Evolutionary conservation across 1,139 yeast genomes (phyloP).

Genomic region (Blastobotrys arbuscula): DNA sequence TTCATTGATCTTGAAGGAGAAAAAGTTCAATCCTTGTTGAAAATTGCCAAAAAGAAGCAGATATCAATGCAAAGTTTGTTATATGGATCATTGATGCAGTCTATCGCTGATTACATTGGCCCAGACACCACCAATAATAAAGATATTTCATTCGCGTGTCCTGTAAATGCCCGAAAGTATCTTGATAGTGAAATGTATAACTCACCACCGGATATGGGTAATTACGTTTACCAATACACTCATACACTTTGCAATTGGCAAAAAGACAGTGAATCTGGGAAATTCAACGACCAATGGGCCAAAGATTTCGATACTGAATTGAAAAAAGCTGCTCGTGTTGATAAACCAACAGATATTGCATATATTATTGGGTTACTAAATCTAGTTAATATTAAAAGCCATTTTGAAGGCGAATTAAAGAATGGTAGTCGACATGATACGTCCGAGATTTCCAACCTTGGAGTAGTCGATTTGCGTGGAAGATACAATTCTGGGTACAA

Average conservation of each 20-base stretch:
- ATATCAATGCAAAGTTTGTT: constrained; percentile 10
- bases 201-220: constrained; percentile 14
- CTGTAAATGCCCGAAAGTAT: constrained; percentile 22
- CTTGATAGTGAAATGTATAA: not conserved
- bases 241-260: not conserved
- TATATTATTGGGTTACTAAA: constrained; percentile 19
- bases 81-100: constrained; percentile 5
- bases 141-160: constrained; percentile 13
- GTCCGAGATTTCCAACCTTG: constrained; percentile 16
- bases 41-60: not conserved
- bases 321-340: constrained; percentile 4
- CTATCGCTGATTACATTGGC: not conserved
- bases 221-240: constrained; percentile 17
- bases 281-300: constrained; percentile 14
- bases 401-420: constrained; percentile 8
- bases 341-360: constrained; percentile 10
- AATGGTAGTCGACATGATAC: not conserved
- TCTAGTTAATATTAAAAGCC: constrained; percentile 14
- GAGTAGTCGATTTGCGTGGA: constrained; percentile 3
- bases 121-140: not conserved
- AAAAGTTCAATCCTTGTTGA: constrained; percentile 11
- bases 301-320: constrained; percentile 9
- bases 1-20: constrained; percentile 13
- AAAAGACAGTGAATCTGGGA: not conserved
- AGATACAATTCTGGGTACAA: constrained; percentile 1